A percentile compares a stretch with the other conserved stretches of the same genome.
phyloP scores from a whole-genome alignment of 2,329 filamentous ascomycete species.

The Verticillium isaacii region DNA sequence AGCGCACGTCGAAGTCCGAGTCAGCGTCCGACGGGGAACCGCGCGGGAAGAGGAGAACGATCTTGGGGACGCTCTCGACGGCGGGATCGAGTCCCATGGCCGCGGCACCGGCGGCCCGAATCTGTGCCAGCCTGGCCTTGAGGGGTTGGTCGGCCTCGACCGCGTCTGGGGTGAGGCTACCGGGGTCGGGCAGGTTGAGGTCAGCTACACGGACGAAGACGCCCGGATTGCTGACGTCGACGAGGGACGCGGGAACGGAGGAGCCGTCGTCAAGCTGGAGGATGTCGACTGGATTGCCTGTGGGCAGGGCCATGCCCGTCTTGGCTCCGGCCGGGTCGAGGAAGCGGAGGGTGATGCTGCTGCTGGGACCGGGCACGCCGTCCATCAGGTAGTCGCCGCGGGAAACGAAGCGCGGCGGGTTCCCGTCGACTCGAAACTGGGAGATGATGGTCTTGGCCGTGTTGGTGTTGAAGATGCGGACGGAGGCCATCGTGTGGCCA shows the following conservation, averaged over 20 bases:
- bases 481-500: constrained; percentile 5
- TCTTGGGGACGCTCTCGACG: constrained; percentile 36
- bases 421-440: constrained; percentile 26
- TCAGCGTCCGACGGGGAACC: constrained; percentile 2
- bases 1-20: constrained; percentile 32
- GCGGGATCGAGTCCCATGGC: constrained; percentile 34
- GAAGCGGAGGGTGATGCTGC: constrained; percentile 31
- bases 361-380: constrained; percentile 31
- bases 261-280: constrained; percentile 21
- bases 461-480: constrained; percentile 58
- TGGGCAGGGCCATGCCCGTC: constrained; percentile 33
- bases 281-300: constrained; percentile 27
- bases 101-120: constrained; percentile 29
- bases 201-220: constrained; percentile 30
- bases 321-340: constrained; percentile 32
- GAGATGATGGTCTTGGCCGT: constrained; percentile 43
- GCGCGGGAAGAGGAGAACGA: constrained; percentile 35
- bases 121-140: constrained; percentile 25
- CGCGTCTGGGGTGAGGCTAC: constrained; percentile 15
- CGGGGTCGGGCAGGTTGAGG: constrained; percentile 17
- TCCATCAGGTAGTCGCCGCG: constrained; percentile 31
- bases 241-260: constrained; percentile 26
- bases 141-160: constrained; percentile 26
- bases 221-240: constrained; percentile 37
- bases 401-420: constrained; percentile 18